Evolutionary conservation across 257 asterid genomes (phyloP).

Genomic region (Leptodermis oblonga): DNA sequence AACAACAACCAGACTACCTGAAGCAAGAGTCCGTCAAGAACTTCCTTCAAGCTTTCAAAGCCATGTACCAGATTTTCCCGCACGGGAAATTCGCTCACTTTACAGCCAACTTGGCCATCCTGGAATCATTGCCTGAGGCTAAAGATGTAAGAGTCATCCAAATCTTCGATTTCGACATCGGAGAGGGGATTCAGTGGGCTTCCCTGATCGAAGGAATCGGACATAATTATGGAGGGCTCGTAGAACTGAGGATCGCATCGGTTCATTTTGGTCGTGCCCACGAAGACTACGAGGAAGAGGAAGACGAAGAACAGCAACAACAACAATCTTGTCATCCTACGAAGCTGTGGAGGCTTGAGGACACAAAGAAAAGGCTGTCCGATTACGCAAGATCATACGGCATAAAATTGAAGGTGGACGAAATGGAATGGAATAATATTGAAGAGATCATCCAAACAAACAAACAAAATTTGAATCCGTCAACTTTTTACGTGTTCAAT

Average conservation of each 20-base stretch:
- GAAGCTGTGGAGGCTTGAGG: slow-evolving; percentile 38
- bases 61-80: slow-evolving; percentile 41
- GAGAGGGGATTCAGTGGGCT: slow-evolving; percentile 68
- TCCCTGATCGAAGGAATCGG: slow-evolving; percentile 35
- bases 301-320: background rate
- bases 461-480: background rate
- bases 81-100: slow-evolving; percentile 58
- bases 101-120: slow-evolving; percentile 45
- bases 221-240: background rate
- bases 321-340: too few relatives aligned
- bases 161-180: slow-evolving; percentile 48
- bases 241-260: slow-evolving; percentile 33
- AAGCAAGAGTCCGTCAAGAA: slow-evolving; percentile 33
- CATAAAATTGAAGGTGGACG: slow-evolving; percentile 30
- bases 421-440: slow-evolving; percentile 28
- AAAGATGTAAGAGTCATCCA: slow-evolving; percentile 22
- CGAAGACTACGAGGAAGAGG: slow-evolving; percentile 24
- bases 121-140: slow-evolving; percentile 43
- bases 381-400: slow-evolving; percentile 34
- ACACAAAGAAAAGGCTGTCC: slow-evolving; percentile 33
- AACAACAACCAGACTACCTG: slow-evolving; percentile 31
- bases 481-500: slow-evolving; percentile 40
- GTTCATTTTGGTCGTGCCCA: slow-evolving; percentile 10
- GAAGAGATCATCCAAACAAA: slow-evolving; percentile 17
- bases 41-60: slow-evolving; percentile 37